phyloP scores from a whole-genome alignment of 352 stramenopile species.

The Phytophthora sansomeana region DNA sequence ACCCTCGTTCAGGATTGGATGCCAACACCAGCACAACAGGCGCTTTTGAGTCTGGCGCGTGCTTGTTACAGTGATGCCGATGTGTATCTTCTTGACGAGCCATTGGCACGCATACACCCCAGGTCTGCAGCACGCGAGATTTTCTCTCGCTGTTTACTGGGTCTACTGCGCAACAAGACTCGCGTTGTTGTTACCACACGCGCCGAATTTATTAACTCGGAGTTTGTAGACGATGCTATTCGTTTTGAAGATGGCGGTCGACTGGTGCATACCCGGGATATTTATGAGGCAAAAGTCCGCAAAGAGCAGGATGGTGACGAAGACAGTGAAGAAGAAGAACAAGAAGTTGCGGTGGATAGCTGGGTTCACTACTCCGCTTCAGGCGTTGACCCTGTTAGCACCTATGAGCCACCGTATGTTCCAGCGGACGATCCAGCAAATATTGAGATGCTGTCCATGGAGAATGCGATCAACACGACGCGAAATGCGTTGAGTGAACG shows the following conservation, averaged over 20 bases:
- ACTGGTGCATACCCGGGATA: conserved; percentile 57
- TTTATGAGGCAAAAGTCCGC: conserved; percentile 30
- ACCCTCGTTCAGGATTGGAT: conserved; percentile 83
- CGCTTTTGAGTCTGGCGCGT: conserved; percentile 81
- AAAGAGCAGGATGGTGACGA: conserved; percentile 30
- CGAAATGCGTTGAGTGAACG: conserved; percentile 29
- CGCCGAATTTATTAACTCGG: conserved; percentile 68
- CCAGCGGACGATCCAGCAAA: conserved; percentile 19
- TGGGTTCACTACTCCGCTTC: conserved; percentile 48
- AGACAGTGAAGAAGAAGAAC: conserved; percentile 35
- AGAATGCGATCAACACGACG: conserved; percentile 51
- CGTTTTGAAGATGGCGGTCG: conserved; percentile 54
- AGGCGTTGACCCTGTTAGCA: conserved; percentile 24
- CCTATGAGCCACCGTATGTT: conserved; percentile 16
- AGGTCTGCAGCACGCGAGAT: conserved; percentile 81
- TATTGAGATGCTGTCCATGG: conserved; percentile 43
- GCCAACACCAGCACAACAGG: conserved; percentile 69
- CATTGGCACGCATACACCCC: conserved; percentile 55
- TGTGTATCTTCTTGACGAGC: conserved; percentile 74
- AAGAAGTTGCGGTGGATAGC: conserved; percentile 19
- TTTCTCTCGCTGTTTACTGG: conserved; percentile 81
- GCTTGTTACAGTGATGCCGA: conserved; percentile 88
- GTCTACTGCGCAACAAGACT: conserved; percentile 71
- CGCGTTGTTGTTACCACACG: conserved; percentile 76
- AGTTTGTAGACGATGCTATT: conserved; percentile 67